Evolutionary conservation across 371 early-diverging fungal species (phyloP), one percentile per base, ranked within the genome.

Genomic region (Mortierella sp.): DNA sequence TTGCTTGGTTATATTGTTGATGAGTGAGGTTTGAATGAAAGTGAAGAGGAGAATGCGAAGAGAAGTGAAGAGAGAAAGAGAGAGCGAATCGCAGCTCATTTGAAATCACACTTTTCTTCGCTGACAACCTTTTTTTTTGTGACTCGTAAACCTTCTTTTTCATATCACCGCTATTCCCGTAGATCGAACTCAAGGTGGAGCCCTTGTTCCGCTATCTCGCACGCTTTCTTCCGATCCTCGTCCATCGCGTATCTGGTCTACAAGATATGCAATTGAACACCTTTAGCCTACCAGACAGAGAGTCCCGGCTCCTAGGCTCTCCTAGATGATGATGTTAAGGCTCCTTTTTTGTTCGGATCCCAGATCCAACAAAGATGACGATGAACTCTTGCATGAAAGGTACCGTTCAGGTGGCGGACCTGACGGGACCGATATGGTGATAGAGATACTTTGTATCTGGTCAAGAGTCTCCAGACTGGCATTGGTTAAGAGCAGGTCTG

Each of bases 61-160:
- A 27, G 27, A 27, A 27, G 27, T n/a, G 2, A n/a, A 24, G n/a
- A 56, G 41, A 41, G 41, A 24, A 10, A 56, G 41, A 41, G 41
- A 41, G 6, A 41, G 27, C 56, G 56, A 56, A 56, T 29, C 60
- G 29, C 27, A 58, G 11, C 60, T 58, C 60, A 58, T 58, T 58
- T 58, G 60, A 58, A 58, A 58, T 58, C 60, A 58, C 48, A 12
- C 12, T 27, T 29, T 58, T 29, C 0, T 12, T 58, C 29, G 27
- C n/a, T 55, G 10, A 8, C 56, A 10, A 56, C 10, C 56, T n/a
- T 10, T 54, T 54, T 21, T 18, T 18, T 10, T 58, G 60, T 58
- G 60, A 58, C 60, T 58, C 60, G 60, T 12, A n/a, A 56, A 54
- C 56, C 56, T 56, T 56, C 56, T 56, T 56, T 56, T 51, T 51